Evolutionary conservation across 176 grass and related monocot genomes (phyloP).

Genomic region (Phragmites australis): DNA sequence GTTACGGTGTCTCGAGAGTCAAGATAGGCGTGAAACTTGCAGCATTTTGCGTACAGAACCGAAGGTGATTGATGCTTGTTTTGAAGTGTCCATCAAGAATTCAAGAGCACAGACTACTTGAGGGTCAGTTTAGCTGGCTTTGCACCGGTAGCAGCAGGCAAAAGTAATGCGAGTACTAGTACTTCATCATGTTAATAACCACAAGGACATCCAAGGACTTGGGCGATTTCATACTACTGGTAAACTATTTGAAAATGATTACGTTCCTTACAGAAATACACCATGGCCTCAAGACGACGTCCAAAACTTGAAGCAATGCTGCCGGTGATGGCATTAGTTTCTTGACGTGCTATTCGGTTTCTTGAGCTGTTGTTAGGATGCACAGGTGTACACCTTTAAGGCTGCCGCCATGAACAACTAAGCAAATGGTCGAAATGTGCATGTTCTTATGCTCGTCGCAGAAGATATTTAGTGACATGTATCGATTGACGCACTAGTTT

Average conservation of each 20-base stretch:
- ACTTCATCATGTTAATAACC: background rate
- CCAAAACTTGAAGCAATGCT: background rate
- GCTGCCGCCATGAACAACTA: background rate
- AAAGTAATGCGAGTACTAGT: conserved; percentile 33
- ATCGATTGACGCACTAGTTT: background rate
- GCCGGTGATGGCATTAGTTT: background rate
- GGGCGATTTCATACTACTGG: background rate
- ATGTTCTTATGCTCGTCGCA: background rate
- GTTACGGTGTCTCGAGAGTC: no score
- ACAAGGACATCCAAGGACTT: conserved; percentile 23
- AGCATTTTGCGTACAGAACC: background rate
- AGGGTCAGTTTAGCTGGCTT: conserved; percentile 29
- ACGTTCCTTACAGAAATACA: background rate
- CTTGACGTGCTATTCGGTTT: conserved; percentile 15
- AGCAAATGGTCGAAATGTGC: background rate
- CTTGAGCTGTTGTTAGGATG: conserved; percentile 32
- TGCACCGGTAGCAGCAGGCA: conserved; percentile 31
- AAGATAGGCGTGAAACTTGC: background rate
- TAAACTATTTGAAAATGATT: background rate
- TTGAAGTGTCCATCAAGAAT: background rate
- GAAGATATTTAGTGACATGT: background rate
- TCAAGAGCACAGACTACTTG: conserved; percentile 6
- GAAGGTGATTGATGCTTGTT: background rate
- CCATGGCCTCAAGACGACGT: background rate
- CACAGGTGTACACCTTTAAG: conserved; percentile 6